phyloP scores from a whole-genome alignment of 1,284 basidiomycete genomes.

The Cutaneotrichosporon sp. region DNA sequence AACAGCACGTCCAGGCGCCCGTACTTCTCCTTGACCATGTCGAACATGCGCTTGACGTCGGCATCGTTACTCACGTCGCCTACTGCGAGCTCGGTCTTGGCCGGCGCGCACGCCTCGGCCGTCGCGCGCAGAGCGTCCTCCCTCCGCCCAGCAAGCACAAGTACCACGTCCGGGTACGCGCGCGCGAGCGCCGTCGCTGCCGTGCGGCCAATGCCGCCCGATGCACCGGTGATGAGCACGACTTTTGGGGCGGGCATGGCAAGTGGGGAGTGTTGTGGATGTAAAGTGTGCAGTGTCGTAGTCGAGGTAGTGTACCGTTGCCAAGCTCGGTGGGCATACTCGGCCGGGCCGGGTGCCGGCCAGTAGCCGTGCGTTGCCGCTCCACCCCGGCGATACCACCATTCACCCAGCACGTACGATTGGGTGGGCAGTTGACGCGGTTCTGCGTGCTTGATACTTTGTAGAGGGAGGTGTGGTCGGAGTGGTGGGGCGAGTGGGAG shows the following conservation, averaged over 20 bases:
- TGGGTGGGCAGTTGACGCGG: too few relatives aligned
- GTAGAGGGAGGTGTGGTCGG: too few relatives aligned
- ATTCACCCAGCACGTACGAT: too few relatives aligned
- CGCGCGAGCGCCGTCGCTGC: conserved; percentile 55
- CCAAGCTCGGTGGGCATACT: too few relatives aligned
- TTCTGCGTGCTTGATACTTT: too few relatives aligned
- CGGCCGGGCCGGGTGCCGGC: too few relatives aligned
- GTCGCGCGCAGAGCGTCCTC: conserved; percentile 60
- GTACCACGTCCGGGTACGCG: conserved; percentile 27
- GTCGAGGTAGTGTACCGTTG: too few relatives aligned
- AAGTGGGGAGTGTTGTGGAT: too few relatives aligned
- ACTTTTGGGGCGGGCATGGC: conserved; percentile 16
- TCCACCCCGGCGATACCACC: too few relatives aligned
- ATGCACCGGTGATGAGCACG: conserved; percentile 46
- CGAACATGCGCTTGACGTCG: conserved; percentile 53
- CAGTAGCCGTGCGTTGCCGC: too few relatives aligned
- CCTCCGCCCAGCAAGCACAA: conserved; percentile 59
- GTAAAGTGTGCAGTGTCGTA: too few relatives aligned
- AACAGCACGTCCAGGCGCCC: conserved; percentile 67
- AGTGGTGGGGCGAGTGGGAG: too few relatives aligned
- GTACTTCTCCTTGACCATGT: conserved; percentile 54
- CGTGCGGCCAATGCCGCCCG: conserved; percentile 52
- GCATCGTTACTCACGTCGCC: conserved; percentile 56
- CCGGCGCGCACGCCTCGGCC: conserved; percentile 27
- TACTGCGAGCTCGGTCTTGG: conserved; percentile 48